Evolutionary conservation across 305 asterid genomes (phyloP), one percentile per base, ranked within the genome.

Genomic region (Fraxinus baroniana): DNA sequence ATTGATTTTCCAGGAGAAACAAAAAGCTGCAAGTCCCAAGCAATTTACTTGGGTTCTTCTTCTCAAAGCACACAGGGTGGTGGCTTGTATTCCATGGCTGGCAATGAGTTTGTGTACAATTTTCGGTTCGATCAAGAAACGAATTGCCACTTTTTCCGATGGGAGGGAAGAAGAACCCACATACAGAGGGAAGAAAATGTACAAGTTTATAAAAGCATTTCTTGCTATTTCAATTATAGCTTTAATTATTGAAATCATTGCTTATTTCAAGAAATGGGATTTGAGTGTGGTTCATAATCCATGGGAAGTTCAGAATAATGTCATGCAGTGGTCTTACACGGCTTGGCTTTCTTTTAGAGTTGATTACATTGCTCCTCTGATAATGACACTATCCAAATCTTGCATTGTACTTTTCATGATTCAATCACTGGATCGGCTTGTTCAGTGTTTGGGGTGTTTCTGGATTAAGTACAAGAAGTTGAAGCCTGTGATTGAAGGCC

Each of bases 331-430:
- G 95, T 85, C 84, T 78, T 95, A 94, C 52, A 52, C 90, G 91
- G 87, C 96, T 33, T 95, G 99, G 98, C 24, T 94, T 90, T 84
- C 90, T 70, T 90, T 96, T 64, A 85, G 99, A 78, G 92, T 57
- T 33, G 94, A 94, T 24, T 96, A 96, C 82, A 84, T 90, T 49
- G 97, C 99, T 36, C 98, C 99, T 7, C 10, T 83, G 74, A 84
- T 94, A 26, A 89, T 84, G 20, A 80, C 78, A 2, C 91, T 96
- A 35, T 94, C 99, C 7, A 86, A 89, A 41, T 96, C 91, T 64
- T 96, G 99, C 75, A 91, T 94, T 28, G 94, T 96, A 17, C 91
- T 96, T 22, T 96, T 96, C 88, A 85, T 96, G 89, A 86, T 94
- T 78, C 98, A 94, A 71, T 96, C 98, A 0, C 3, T 91, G 83